Conservation (phyloP, 2,329 filamentous ascomycete genomes). For the Fusarium equiseti region DNA sequence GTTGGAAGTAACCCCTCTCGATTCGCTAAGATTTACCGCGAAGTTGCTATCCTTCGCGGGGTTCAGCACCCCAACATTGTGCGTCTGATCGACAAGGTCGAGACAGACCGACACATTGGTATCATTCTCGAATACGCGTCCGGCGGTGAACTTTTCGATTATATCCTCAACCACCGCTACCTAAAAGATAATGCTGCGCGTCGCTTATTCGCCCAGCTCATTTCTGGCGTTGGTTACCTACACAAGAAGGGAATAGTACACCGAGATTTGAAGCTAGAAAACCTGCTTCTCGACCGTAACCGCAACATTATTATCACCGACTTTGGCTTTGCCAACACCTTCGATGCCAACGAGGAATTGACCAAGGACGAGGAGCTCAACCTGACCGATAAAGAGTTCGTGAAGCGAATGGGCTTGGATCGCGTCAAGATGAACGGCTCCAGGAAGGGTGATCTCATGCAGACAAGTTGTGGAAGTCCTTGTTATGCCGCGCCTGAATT, state of each 20-base stretch:
- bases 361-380: slow-evolving; percentile 91
- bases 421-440: slow-evolving; percentile 79
- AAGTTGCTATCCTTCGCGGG: slow-evolving; percentile 89
- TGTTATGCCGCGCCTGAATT: slow-evolving; percentile 98
- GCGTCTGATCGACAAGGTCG: slow-evolving; percentile 96
- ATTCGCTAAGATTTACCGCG: slow-evolving; percentile 95
- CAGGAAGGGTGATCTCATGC: slow-evolving; percentile 94
- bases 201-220: slow-evolving; percentile 91
- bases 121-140: slow-evolving; percentile 99
- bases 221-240: slow-evolving; percentile 96
- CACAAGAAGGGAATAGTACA: slow-evolving; percentile 99
- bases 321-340: slow-evolving; percentile 98
- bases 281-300: slow-evolving; percentile 92
- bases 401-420: slow-evolving; percentile 88
- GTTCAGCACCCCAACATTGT: slow-evolving; percentile 98
- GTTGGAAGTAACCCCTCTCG: slow-evolving; percentile 89
- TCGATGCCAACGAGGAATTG: slow-evolving; percentile 88
- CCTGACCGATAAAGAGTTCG: slow-evolving; percentile 86
- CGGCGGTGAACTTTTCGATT: slow-evolving; percentile 96
- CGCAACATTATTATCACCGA: slow-evolving; percentile 99
- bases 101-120: slow-evolving; percentile 96
- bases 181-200: slow-evolving; percentile 93
- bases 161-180: slow-evolving; percentile 96
- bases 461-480: slow-evolving; percentile 97
- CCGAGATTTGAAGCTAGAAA: slow-evolving; percentile 95